Base-by-base conservation (phyloP, 2,329 filamentous ascomycete genomes). In the Ophiostoma australiae region DNA sequence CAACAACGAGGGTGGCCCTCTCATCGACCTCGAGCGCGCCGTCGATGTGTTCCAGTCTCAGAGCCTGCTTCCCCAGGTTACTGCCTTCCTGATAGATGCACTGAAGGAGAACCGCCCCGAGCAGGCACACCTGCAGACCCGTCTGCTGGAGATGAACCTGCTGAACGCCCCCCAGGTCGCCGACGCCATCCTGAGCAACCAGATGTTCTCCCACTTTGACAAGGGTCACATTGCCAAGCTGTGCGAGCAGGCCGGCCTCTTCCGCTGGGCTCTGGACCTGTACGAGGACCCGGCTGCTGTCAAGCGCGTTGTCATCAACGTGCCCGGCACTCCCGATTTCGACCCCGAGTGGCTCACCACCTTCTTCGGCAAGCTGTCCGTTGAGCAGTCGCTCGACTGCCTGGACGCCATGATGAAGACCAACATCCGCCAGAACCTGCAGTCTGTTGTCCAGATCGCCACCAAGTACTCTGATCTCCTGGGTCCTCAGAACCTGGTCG, bases 131-230 rank as follows among this genome's bases (percentile, higher is more conserved):
- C 85, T 99, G 55, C 95, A 99, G 82, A 99, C 96, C 31, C 91
- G 95, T 73, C 86, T 99, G 3, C 84, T 99, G 71, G 96, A 99
- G 85, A 98, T 99, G 94, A 99, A 99, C 81, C 82, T 99, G 74
- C 86, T 97, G 81, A 96, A 97, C 76, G 96, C 95, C 1, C 95
- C 95, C 69, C 95, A 98, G 80, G 96, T 99, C 70, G 95, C 96
- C 3, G 96, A 99, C 80, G 95, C 95, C 44, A 99, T 99, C 75
- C 87, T 99, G 58, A 92, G 94, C 75, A 99, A 99, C 77, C 93
- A 98, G 77, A 97, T 99, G 91, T 98, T 99, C 82, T 93, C 93
- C 0, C 89, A 99, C 82, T 99, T 97, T 78, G 95, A 99, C 82
- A 96, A 92, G 83, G 82, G 89, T 66, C 91, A 93, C 74, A 92